A percentile compares a stretch with the other conserved stretches of the same genome.
Evolutionary conservation across 169 alveolate genomes (phyloP).

Genomic region (Plasmodium sp.): DNA sequence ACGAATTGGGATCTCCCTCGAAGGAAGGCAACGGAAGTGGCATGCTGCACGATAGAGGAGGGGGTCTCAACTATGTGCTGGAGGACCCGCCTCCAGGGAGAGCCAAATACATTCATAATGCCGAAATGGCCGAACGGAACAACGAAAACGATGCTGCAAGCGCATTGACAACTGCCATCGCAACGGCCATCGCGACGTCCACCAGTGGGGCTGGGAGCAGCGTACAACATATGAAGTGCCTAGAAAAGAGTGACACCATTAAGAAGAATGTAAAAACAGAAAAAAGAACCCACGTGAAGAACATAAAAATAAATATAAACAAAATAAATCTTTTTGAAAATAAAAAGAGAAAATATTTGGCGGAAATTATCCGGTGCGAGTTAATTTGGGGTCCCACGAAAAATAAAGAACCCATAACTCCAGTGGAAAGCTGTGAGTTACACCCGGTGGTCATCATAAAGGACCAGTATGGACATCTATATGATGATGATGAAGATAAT

Average conservation of each 20-base stretch:
- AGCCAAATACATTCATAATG: background rate
- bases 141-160: background rate
- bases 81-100: background rate
- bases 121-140: background rate
- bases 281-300: background rate
- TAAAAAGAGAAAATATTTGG: slow-evolving; percentile 36
- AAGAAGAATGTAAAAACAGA: background rate
- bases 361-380: slow-evolving; percentile 78
- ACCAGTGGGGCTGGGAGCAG: background rate
- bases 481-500: slow-evolving; percentile 80
- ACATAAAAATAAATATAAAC: background rate
- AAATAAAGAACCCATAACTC: slow-evolving; percentile 80
- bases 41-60: background rate
- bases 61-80: background rate
- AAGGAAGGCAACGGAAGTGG: background rate
- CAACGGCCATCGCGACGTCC: background rate
- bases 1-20: background rate
- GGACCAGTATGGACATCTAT: slow-evolving; percentile 77
- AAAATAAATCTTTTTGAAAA: background rate
- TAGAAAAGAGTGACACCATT: background rate
- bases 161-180: background rate
- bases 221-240: background rate
- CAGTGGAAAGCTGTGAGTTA: slow-evolving; percentile 86
- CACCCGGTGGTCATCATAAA: slow-evolving; percentile 85
- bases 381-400: slow-evolving; percentile 78